Conservation (phyloP, 2,329 filamentous ascomycete species). For the Penicillium sp. region DNA sequence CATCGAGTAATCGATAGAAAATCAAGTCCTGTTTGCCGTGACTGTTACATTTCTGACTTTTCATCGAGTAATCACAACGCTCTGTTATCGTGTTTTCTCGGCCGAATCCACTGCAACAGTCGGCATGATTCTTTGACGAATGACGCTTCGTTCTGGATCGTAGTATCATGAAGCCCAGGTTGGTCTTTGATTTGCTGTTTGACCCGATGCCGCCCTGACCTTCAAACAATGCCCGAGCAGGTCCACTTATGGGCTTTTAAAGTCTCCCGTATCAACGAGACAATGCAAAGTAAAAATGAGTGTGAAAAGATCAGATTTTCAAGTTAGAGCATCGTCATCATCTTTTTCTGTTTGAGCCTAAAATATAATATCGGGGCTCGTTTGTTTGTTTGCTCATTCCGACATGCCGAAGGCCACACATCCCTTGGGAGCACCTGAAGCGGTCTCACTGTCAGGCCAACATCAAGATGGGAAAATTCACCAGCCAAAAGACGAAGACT, state of each 20-base stretch:
- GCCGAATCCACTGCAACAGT: neutral
- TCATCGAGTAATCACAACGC: constrained; percentile 5
- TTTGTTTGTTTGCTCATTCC: neutral
- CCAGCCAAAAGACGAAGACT: neutral
- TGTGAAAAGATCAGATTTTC: too few relatives aligned
- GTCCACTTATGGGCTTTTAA: neutral
- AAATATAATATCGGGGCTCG: too few relatives aligned
- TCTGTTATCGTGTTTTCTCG: neutral
- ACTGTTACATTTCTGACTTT: neutral
- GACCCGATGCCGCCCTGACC: neutral
- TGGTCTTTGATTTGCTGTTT: neutral
- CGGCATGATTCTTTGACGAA: neutral
- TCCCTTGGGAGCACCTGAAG: neutral
- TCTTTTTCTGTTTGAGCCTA: too few relatives aligned
- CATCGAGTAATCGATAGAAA: constrained; percentile 8
- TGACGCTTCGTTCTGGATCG: neutral
- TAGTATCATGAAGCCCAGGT: neutral
- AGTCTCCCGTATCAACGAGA: neutral
- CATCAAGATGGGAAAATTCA: neutral
- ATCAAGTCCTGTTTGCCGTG: neutral
- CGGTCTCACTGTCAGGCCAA: neutral
- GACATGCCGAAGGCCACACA: neutral
- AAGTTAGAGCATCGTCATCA: too few relatives aligned
- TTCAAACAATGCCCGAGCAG: neutral
- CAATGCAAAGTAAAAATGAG: neutral